phyloP scores from a whole-genome alignment of 176 grass and related monocot species.

The Elaeis guineensis region DNA sequence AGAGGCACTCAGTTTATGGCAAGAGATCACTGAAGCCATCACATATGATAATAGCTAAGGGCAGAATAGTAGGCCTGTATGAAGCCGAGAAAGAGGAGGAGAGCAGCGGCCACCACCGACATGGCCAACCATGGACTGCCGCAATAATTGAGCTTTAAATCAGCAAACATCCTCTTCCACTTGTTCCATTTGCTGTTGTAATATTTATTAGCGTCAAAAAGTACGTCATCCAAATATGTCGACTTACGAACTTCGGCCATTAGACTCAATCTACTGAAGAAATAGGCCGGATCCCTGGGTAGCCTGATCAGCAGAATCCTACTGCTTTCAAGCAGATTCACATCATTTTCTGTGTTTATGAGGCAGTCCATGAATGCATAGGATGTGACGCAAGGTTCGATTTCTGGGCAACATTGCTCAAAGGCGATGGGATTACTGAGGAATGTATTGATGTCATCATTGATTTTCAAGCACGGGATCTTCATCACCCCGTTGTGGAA shows the following conservation, averaged over 20 bases:
- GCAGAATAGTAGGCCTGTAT: too few species aligned
- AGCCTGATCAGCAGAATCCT: slow-evolving; percentile 18
- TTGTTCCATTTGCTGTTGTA: not conserved
- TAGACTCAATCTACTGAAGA: slow-evolving; percentile 32
- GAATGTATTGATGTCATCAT: slow-evolving; percentile 28
- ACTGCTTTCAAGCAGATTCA: slow-evolving; percentile 26
- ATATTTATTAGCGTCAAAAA: slow-evolving; percentile 10
- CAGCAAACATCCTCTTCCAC: slow-evolving; percentile 25
- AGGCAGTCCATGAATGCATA: slow-evolving; percentile 40
- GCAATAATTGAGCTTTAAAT: slow-evolving; percentile 40
- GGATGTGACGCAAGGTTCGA: slow-evolving; percentile 22
- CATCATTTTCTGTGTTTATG: slow-evolving; percentile 22
- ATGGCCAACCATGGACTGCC: slow-evolving; percentile 41
- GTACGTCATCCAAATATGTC: slow-evolving; percentile 25
- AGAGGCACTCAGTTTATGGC: too few species aligned
- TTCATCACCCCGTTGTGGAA: too few species aligned
- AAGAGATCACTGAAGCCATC: too few species aligned
- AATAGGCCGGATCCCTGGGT: slow-evolving; percentile 9
- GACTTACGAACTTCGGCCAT: slow-evolving; percentile 25
- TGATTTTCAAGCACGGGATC: slow-evolving; percentile 11
- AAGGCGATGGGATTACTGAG: slow-evolving; percentile 37
- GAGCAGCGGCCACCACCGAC: slow-evolving; percentile 19
- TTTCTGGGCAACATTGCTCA: slow-evolving; percentile 31
- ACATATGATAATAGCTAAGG: too few species aligned
- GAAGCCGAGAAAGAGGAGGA: slow-evolving; percentile 22